phyloP scores from a whole-genome alignment of 345 rosid species.

The Tarenaya hassleriana region DNA sequence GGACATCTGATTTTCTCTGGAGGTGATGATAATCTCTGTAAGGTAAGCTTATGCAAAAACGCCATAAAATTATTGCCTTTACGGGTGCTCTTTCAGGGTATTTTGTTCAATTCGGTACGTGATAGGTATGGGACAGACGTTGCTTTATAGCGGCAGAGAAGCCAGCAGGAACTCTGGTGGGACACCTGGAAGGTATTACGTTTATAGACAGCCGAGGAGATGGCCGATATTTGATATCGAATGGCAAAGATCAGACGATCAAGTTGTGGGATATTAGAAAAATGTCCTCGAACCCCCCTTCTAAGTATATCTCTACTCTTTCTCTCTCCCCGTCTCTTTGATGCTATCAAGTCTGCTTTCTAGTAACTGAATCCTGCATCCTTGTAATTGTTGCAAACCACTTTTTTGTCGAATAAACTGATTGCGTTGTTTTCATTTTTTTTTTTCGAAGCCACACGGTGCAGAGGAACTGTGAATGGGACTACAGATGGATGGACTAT shows the following conservation, averaged over 20 bases:
- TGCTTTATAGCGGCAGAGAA: slow-evolving; percentile 61
- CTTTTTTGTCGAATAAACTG: background rate
- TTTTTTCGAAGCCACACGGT: slow-evolving; percentile 41
- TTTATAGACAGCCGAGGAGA: slow-evolving; percentile 84
- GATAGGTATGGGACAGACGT: slow-evolving; percentile 94
- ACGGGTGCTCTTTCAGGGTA: background rate
- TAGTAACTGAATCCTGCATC: too few relatives aligned
- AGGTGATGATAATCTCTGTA: slow-evolving; percentile 85
- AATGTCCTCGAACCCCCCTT: slow-evolving; percentile 46
- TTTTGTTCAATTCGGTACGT: slow-evolving; percentile 7
- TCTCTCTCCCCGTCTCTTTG: too few relatives aligned
- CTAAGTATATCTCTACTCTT: slow-evolving; percentile 18
- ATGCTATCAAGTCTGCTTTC: too few relatives aligned
- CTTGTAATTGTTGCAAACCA: too few relatives aligned
- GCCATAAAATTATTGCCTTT: background rate
- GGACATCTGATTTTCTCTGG: slow-evolving; percentile 87
- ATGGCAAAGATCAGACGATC: slow-evolving; percentile 91
- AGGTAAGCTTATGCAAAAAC: slow-evolving; percentile 40
- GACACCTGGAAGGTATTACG: slow-evolving; percentile 89
- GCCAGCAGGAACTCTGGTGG: slow-evolving; percentile 75
- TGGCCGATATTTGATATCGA: slow-evolving; percentile 88
- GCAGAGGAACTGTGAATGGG: slow-evolving; percentile 65
- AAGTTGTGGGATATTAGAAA: slow-evolving; percentile 93
- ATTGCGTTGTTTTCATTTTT: slow-evolving; percentile 7
- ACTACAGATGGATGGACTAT: slow-evolving; percentile 95